Evolutionary conservation across 2,329 filamentous ascomycete genomes (phyloP), one percentile per base, ranked within the genome.

Genomic region (Fusarium palustre): DNA sequence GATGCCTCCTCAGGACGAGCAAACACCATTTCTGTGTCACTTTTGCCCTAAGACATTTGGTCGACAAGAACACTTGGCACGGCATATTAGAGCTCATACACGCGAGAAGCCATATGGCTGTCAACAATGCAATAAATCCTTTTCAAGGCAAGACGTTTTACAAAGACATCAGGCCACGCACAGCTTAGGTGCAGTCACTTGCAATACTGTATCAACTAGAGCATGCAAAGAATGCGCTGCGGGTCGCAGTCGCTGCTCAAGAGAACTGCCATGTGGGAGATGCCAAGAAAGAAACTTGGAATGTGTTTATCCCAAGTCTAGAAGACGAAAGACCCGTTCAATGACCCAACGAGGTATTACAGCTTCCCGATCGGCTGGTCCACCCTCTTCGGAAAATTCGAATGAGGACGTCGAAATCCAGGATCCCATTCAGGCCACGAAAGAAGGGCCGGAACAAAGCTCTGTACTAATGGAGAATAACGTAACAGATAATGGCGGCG

Each of bases 171-270:
- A 47, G 12, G 22, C 48, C 6, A 68, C 68, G 5, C 68, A 71
- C 5, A 42, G 15, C 20, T 28, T 34, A 25, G 20, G n/a, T 7
- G 30, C 38, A 28, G 18, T 18, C 6, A 13, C 20, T 4, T 42
- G 38, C 20, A 46, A 56, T 12, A 13, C 31, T 11, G 56, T 62
- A 9, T 53, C 64, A 11, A 13, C 47, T 1, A 64, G 68, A 36
- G 68, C 68, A 8, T 71, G 68, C 24, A 52, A 31, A 22, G 68
- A 62, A 38, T 71, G 68, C 30, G 68, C 68, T 7, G 25, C 18
- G 8, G 45, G 60, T 16, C 68, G 68, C 7, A 67, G 59, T 34
- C 68, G 68, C 16, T 71, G 68, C 33, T 66, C 68, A 11, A 71
- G 59, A 48, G 64, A 62, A 9, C 36, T 28, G 15, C 64, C 59